Base-by-base conservation (phyloP, 1,284 basidiomycete species). In the Fistulinella cinereoalba region DNA sequence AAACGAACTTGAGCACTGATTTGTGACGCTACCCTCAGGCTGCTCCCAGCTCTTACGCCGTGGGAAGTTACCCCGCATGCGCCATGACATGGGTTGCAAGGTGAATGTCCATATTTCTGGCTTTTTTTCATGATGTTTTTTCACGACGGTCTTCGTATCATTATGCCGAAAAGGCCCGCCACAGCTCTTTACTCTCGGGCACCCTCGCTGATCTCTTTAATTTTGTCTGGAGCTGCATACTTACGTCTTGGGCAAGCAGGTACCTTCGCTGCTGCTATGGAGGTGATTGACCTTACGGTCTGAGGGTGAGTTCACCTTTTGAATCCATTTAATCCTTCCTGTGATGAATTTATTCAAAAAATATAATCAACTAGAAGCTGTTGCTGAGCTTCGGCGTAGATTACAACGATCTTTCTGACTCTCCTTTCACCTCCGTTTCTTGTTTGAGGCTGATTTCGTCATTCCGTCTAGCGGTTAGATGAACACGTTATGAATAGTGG, bases 111-210 rank as follows among this genome's bases (percentile, higher is more conserved):
- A 22, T 33, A 1, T 19, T 12, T 5, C 12, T 10, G 32, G 10
- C 1, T 27, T 24, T 15, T 29, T 44, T 3, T 79, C 42, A 75
- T 78, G 77, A 80, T 81, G 79, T 58, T 69, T 57, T 69, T 82
- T 81, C 85, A 89, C 87, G 87, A 89, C 86, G 86, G 86, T 89
- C 86, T 88, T 84, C 86, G 86, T 88, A 89, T 58, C 52, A 69
- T 56, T 50, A 69, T 88, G 85, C 83, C 86, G 86, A 89, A 89
- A 85, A 61, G 79, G 87, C 87, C 87, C 86, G 86, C 82, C 82
- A 87, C 82, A 89, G 86, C 86, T 89, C 86, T 60, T 84, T 76
- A 70, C 56, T 56, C 54, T 80, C 84, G 85, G 87, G 84, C 86
- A 71, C 80, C 82, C 81, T 71, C 56, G 74, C 85, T 87, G 85